These are phyloP conservation scores for Ramularia endophylla DNA, from an alignment of 2,329 filamentous ascomycete species.

Conservation along the genomic window DNA sequence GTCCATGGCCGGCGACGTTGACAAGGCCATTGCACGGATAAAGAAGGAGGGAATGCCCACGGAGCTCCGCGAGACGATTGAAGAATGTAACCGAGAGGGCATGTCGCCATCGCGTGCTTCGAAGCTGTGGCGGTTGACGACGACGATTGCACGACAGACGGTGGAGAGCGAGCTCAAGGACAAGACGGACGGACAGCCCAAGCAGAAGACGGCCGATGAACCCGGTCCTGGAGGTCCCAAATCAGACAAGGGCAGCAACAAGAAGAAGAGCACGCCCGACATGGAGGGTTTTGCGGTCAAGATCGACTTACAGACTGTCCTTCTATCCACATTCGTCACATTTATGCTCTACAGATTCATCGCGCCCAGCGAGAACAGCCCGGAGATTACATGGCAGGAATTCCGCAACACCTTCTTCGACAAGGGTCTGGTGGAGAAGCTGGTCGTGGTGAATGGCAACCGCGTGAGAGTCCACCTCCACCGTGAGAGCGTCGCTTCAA, in stretches of 20 bases:
- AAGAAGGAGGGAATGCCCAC: conserved; percentile 63
- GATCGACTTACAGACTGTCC: conserved; percentile 50
- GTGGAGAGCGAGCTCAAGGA: conserved; percentile 36
- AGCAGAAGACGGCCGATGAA: conserved; percentile 42
- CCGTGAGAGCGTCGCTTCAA: conserved; percentile 62
- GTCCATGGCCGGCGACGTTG: conserved; percentile 55
- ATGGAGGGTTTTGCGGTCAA: conserved; percentile 29
- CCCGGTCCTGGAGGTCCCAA: conserved; percentile 33
- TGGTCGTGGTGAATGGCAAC: conserved; percentile 71
- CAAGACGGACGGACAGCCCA: conserved; percentile 26
- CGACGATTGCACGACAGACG: conserved; percentile 50
- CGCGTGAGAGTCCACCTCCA: conserved; percentile 76
- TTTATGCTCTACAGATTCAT: conserved; percentile 61
- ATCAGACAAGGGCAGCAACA: conserved; percentile 33
- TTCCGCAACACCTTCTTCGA: conserved; percentile 89
- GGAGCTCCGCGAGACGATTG: conserved; percentile 61
- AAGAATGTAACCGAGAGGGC: conserved; percentile 46
- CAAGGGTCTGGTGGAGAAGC: conserved; percentile 90
- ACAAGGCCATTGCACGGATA: conserved; percentile 56
- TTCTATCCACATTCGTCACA: conserved; percentile 54
- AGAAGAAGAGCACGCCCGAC: conserved; percentile 36
- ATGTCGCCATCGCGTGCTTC: conserved; percentile 58
- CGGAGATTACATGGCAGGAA: conserved; percentile 97
- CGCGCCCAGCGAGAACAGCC: conserved; percentile 58
- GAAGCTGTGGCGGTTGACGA: conserved; percentile 53